Base-by-base conservation (phyloP, 2,329 filamentous ascomycete species). In the Pseudopithomyces maydicus region DNA sequence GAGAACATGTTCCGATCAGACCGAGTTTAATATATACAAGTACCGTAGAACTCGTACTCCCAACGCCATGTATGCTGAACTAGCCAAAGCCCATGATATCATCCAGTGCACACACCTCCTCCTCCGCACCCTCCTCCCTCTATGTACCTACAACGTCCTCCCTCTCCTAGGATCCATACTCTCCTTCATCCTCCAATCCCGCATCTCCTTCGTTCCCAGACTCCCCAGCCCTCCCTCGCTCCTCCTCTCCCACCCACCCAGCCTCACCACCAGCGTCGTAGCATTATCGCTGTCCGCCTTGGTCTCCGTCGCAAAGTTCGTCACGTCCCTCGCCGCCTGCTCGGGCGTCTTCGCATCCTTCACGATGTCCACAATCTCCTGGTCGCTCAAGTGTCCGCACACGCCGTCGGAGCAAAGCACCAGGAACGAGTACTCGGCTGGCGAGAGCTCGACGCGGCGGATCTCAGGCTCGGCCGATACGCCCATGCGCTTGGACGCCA, bases 381-480 rank as follows among this genome's bases (percentile, higher is more conserved):
- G 94, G 71, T 99, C 95, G 54, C 84, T 87, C 20, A 98, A 80
- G 15, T 90, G 90, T 6, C 91, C 94, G 19, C 89, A 94, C 10
- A 99, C 87, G 23, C 95, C 95, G 74, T 99, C 95, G 2, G 87
- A 90, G 74, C 96, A 86, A 45, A 99, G 84, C 1, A 96, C 91
- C 50, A 98, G 74, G 77, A 99, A 99, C 2, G 88, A 88, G 77
- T 92, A 97, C 74, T 97, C 89, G 0, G 91, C 92, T 0, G 94
- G 89, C 0, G 84, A 84, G 59, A 98, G 82, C 62, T 97, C 91
- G 12, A 92, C 81, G 35, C 90, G 87, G 1, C 85, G 87, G 58
- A 97, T 87, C 71, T 98, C 93, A 0, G 95, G 95, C 77, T 99
- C 95, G 1, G 95, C 95, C 3, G 90, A 93, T 12, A 99, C 94